Evolutionary conservation across 2,329 filamentous ascomycete genomes (phyloP).

Genomic region (Coccinonectria pachysandricola): DNA sequence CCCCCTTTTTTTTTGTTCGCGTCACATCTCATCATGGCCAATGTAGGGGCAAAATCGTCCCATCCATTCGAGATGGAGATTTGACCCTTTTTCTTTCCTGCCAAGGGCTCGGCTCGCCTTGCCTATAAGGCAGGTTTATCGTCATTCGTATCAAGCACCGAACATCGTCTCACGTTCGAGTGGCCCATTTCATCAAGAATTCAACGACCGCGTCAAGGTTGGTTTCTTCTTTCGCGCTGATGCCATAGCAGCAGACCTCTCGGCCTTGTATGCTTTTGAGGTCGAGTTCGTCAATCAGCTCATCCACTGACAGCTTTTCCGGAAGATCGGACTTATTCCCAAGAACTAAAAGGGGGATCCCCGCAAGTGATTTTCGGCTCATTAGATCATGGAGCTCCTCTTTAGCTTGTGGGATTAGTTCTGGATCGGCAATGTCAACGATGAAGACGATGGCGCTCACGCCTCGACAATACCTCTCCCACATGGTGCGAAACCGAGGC

Average conservation of each 20-base stretch:
- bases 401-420: slow-evolving; percentile 70
- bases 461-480: slow-evolving; percentile 95
- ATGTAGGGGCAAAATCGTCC: too few species aligned
- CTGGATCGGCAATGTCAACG: slow-evolving; percentile 84
- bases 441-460: slow-evolving; percentile 98
- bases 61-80: too few species aligned
- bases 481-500: slow-evolving; percentile 95
- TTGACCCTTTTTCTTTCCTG: too few species aligned
- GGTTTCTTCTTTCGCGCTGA: slow-evolving; percentile 97
- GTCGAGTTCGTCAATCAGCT: slow-evolving; percentile 86
- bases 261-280: slow-evolving; percentile 81
- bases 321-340: slow-evolving; percentile 96
- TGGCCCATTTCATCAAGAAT: slow-evolving; percentile 88
- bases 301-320: slow-evolving; percentile 85
- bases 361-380: slow-evolving; percentile 71
- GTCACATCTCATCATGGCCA: too few species aligned
- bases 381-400: slow-evolving; percentile 89
- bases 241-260: slow-evolving; percentile 96
- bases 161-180: slow-evolving; percentile 50
- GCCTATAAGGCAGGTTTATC: too few species aligned
- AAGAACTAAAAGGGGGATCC: slow-evolving; percentile 85
- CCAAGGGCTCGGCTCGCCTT: too few species aligned
- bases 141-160: too few species aligned
- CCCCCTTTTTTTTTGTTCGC: too few species aligned
- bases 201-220: slow-evolving; percentile 95